A percentile compares a stretch with the other conserved stretches of the same genome.
Conservation (phyloP, 31 red algal genomes). For the Bonnemaisonia californica region DNA sequence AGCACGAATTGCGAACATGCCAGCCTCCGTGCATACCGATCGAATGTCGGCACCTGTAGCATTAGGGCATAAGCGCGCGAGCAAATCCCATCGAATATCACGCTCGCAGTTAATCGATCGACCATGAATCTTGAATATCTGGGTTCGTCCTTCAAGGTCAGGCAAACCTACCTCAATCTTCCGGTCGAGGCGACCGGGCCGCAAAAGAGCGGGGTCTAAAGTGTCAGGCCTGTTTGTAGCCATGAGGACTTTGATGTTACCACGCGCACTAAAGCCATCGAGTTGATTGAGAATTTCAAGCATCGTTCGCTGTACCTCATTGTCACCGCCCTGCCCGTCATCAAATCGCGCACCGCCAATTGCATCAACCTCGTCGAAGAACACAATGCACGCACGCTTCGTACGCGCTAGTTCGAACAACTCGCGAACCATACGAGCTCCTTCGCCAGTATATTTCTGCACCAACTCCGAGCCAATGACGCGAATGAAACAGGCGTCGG, state of each 20-base stretch:
- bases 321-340: constrained; percentile 96
- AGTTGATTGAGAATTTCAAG: constrained; percentile 99
- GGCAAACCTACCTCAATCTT: constrained; percentile 99
- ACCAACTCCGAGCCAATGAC: constrained; percentile 99
- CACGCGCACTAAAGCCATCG: constrained; percentile 95
- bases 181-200: constrained; percentile 96
- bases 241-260: constrained; percentile 99
- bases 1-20: constrained; percentile 99
- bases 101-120: constrained; percentile 98
- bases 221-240: constrained; percentile 99
- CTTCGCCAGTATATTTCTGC: constrained; percentile 99
- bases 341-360: constrained; percentile 98
- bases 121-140: constrained; percentile 97
- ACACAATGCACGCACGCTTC: constrained; percentile 98
- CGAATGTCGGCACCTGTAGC: constrained; percentile 98
- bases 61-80: constrained; percentile 98
- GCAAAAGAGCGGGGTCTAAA: constrained; percentile 94
- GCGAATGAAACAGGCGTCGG: constrained; percentile 98
- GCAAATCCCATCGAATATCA: constrained; percentile 95
- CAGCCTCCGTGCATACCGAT: constrained; percentile 97
- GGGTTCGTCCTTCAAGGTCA: constrained; percentile 95
- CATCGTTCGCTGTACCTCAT: constrained; percentile 99
- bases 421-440: constrained; percentile 99
- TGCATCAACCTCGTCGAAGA: constrained; percentile 99
- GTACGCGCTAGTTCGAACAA: constrained; percentile 96